These are phyloP conservation scores for Hericium coralloides DNA, from an alignment of 768 basidiomycete genomes.

Conservation along the genomic window DNA sequence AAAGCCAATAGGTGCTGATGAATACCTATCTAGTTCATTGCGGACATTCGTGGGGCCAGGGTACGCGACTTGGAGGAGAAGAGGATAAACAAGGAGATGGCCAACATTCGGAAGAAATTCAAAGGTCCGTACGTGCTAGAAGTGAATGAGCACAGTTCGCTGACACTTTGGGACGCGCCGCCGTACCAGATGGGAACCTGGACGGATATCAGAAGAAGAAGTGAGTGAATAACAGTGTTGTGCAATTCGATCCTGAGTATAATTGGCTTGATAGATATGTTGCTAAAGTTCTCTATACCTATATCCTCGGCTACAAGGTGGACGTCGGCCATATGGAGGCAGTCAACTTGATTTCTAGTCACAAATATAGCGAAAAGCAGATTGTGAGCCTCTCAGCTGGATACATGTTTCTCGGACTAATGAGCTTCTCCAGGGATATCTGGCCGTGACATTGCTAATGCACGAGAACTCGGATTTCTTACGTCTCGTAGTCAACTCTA, in stretches of 20 bases:
- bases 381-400: constrained; percentile 54
- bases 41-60: constrained; percentile 93
- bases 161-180: constrained; percentile 1
- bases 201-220: constrained; percentile 93
- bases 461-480: constrained; percentile 98
- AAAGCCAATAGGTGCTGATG: neutral
- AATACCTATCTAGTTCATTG: constrained; percentile 70
- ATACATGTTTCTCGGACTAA: constrained; percentile 4
- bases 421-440: constrained; percentile 64
- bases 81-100: constrained; percentile 99
- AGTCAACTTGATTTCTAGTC: constrained; percentile 91
- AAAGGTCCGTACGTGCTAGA: constrained; percentile 50
- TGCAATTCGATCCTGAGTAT: neutral
- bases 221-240: constrained; percentile 32
- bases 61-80: constrained; percentile 98
- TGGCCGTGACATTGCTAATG: constrained; percentile 94
- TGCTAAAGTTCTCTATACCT: constrained; percentile 98
- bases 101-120: constrained; percentile 98
- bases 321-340: constrained; percentile 99
- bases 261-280: constrained; percentile 56
- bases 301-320: constrained; percentile 97
- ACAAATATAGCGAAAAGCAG: constrained; percentile 98
- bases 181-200: constrained; percentile 60
- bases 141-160: neutral
- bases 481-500: constrained; percentile 94